Evolutionary conservation across 345 rosid genomes (phyloP).

Genomic region (Hypericum androsaemum): DNA sequence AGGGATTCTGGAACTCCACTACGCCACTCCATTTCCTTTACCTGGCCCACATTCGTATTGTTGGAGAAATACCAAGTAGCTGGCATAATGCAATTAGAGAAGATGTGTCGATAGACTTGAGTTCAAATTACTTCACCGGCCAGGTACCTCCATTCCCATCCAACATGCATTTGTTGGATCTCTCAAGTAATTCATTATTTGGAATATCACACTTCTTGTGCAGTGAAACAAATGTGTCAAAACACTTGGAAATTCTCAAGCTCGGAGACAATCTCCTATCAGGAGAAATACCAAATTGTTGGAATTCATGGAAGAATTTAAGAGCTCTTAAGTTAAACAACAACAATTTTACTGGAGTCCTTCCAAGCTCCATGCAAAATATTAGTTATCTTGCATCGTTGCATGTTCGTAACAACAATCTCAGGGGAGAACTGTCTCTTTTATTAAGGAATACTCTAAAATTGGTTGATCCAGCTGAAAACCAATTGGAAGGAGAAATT

Average conservation of each 20-base stretch:
- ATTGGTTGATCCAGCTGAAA: background rate
- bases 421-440: background rate
- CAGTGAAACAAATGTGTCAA: background rate
- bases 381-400: background rate
- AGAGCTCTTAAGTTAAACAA: background rate
- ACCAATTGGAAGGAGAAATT: background rate
- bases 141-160: background rate
- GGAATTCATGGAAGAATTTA: background rate
- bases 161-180: background rate
- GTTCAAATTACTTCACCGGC: background rate
- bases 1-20: background rate
- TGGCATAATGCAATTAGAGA: too few species aligned
- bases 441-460: background rate
- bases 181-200: background rate
- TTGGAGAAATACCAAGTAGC: background rate
- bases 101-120: background rate
- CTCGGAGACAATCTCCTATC: background rate
- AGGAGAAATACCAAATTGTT: background rate
- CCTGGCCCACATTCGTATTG: background rate
- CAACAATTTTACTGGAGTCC: background rate
- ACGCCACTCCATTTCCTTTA: background rate
- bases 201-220: background rate
- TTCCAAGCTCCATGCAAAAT: background rate
- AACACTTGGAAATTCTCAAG: background rate
- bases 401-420: slow-evolving; percentile 1